These are phyloP conservation scores for Podila epigama DNA, from an alignment of 192 early-diverging fungal species.

Conservation along the genomic window DNA sequence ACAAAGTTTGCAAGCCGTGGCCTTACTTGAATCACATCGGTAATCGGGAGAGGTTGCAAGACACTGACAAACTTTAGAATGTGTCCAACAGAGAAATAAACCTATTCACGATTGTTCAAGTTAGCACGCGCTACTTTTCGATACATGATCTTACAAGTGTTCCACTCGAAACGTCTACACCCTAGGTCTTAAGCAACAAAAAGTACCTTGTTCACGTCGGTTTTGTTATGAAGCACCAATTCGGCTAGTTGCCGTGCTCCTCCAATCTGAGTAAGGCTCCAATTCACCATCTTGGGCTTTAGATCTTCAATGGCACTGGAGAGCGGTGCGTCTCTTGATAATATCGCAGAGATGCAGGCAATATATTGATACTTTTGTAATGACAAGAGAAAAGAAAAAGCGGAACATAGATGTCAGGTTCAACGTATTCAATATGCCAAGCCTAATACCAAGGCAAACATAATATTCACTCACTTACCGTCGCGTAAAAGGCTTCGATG, in stretches of 20 bases:
- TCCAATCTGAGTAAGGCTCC: not conserved
- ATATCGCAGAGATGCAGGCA: not conserved
- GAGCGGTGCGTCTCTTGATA: not conserved
- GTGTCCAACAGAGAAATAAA: slow-evolving; percentile 9
- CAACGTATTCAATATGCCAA: not conserved
- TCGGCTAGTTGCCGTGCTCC: not conserved
- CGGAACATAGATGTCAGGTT: not conserved
- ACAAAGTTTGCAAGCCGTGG: no score
- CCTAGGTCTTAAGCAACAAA: not conserved
- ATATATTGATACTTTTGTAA: not conserved
- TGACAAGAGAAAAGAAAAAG: not conserved
- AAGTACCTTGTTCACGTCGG: not conserved
- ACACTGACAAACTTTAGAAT: slow-evolving; percentile 6
- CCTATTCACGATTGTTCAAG: no score
- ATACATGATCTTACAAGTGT: no score
- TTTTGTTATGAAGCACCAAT: not conserved
- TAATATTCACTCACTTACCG: slow-evolving; percentile 2
- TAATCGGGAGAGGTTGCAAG: slow-evolving; percentile 6
- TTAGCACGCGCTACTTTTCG: no score
- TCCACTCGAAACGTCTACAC: not conserved
- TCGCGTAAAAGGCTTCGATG: slow-evolving; percentile 29
- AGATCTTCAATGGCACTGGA: not conserved
- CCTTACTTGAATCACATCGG: slow-evolving; percentile 15
- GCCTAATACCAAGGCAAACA: not conserved
- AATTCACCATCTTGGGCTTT: not conserved